Evolutionary conservation across 768 basidiomycete species (phyloP), one percentile per base, ranked within the genome.

Genomic region (Hygrophorus pudorinus): DNA sequence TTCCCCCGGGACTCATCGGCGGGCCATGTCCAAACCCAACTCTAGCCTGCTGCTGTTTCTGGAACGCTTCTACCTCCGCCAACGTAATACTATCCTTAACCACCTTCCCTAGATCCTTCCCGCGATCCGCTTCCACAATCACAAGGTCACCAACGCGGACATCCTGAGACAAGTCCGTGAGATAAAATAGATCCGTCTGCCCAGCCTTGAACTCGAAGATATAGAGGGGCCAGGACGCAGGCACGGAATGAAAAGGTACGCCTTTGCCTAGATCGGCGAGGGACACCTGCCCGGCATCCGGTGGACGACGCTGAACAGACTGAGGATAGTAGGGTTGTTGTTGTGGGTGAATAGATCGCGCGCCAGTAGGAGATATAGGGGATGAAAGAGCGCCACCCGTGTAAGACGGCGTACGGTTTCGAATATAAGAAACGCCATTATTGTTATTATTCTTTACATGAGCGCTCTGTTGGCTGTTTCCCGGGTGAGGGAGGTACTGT

Each of bases 191-290:
- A 61, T 98, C 94, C 50, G 91, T 91, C 32, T 93, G 79, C 0
- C 91, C 90, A 0, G 93, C 93, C 65, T 97, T 99, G 74, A 99
- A 99, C 61, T 96, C 87, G 54, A 97, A 85, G 53, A 97, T 93
- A 71, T 78, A 97, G 6, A 99, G 74, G n/a, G 86, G 90, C 70
- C 85, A 88, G 29, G 80, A 78, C 10, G 83, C 60, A 1, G 92
- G 83, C 33, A 99, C 81, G 38, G 84, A 63, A 57, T 83, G 79
- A 12, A 97, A 72, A 0, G 92, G 90, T 0, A 97, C 77, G 29
- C 94, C 94, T 56, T 83, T 84, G 40, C 94, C 93, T 17, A 94
- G 79, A 9, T 91, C 71, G n/a, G 59, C 55, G 41, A 71, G 63
- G 28, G 59, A 50, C 34, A 20, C 48, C 56, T 38, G 59, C 58